Percentiles rank a stretch among this genome's conserved stretches.
Evolutionary conservation across 2,329 filamentous ascomycete species (phyloP).

Genomic region (Chalaropsis ovoidea): DNA sequence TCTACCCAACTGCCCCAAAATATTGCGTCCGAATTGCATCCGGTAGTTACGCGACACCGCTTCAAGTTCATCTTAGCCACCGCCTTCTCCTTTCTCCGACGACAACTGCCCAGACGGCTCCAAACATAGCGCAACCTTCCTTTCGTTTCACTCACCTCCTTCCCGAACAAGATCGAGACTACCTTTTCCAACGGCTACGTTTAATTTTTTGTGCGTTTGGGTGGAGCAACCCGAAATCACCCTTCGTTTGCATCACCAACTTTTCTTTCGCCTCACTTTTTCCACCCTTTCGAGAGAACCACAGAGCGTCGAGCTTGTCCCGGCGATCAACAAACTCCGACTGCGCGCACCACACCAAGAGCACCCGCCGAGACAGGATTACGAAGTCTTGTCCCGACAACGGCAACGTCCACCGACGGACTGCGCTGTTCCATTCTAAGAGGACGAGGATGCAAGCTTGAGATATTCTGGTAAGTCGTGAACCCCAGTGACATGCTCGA

Average conservation of each 20-base stretch:
- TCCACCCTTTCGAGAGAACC: background rate
- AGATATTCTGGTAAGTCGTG: constrained; percentile 8
- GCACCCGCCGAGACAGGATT: background rate
- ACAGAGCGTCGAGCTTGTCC: background rate
- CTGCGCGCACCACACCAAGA: background rate
- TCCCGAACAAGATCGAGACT: background rate
- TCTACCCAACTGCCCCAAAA: background rate
- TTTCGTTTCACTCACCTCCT: background rate
- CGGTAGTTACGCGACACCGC: background rate
- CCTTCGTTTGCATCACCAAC: background rate
- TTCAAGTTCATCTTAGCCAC: background rate
- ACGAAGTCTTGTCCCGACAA: background rate
- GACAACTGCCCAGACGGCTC: background rate
- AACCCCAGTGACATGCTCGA: background rate
- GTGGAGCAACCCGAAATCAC: background rate
- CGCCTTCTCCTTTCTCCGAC: background rate
- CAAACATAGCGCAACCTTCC: background rate
- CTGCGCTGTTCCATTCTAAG: background rate
- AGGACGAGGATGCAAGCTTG: constrained; percentile 5
- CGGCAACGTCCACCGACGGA: constrained; percentile 4
- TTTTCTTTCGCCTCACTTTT: background rate
- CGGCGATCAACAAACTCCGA: background rate
- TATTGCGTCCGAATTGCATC: background rate
- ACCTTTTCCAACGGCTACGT: background rate
- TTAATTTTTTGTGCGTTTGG: background rate